Conservation (phyloP, 768 basidiomycete species). For the Scleroderma citrinum region DNA sequence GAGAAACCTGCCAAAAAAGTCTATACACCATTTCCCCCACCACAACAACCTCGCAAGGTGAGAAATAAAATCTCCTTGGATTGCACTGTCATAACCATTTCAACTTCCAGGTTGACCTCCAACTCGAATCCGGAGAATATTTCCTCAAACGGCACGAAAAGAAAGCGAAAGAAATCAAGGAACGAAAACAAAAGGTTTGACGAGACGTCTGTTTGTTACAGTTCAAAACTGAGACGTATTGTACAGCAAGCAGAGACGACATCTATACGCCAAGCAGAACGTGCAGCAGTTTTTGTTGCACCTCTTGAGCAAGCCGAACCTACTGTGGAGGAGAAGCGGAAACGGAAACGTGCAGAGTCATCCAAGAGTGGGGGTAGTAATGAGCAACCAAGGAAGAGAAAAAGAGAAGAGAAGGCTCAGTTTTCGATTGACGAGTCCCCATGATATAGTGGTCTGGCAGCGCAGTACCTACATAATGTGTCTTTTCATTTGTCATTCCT, state of each 20-base stretch:
- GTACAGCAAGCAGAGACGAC: slow-evolving; percentile 72
- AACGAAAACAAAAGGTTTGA: slow-evolving; percentile 61
- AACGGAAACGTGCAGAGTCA: slow-evolving; percentile 38
- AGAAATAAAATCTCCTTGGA: slow-evolving; percentile 2
- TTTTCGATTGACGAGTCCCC: slow-evolving; percentile 5
- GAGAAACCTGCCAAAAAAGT: slow-evolving; percentile 73
- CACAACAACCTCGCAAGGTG: slow-evolving; percentile 90
- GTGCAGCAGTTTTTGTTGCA: slow-evolving; percentile 84
- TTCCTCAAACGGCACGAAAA: slow-evolving; percentile 92
- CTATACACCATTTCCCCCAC: slow-evolving; percentile 98
- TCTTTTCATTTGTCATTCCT: no score
- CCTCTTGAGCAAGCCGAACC: slow-evolving; percentile 73
- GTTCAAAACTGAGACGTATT: slow-evolving; percentile 2
- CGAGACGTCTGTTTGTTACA: neutral
- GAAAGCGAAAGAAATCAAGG: slow-evolving; percentile 63
- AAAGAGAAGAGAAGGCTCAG: slow-evolving; percentile 14
- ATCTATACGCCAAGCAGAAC: slow-evolving; percentile 66
- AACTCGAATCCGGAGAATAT: slow-evolving; percentile 96
- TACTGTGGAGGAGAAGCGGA: slow-evolving; percentile 74
- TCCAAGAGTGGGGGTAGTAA: slow-evolving; percentile 19
- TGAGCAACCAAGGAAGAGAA: slow-evolving; percentile 27
- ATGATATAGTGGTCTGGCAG: neutral
- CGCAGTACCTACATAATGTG: no score
- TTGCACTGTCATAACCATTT: slow-evolving; percentile 5
- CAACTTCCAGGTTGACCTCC: slow-evolving; percentile 67